Evolutionary conservation across 306 rosid genomes (phyloP).

Genomic region (Fragaria ananassa): DNA sequence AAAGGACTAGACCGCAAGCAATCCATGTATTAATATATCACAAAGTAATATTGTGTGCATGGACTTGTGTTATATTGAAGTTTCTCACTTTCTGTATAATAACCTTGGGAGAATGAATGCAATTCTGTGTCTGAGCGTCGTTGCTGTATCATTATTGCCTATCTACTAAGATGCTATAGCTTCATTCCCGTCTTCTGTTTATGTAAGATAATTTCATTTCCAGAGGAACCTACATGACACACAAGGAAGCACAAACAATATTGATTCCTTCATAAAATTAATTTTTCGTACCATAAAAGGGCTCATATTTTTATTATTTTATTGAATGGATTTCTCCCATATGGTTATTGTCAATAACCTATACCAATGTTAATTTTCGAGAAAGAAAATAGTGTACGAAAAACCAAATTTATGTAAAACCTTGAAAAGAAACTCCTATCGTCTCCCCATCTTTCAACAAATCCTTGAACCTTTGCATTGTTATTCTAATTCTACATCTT

Average conservation of each 20-base stretch:
- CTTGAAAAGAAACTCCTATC: no score
- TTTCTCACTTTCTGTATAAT: constrained; percentile 10
- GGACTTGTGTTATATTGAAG: not conserved
- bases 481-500: no score
- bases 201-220: not conserved
- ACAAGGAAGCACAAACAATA: not conserved
- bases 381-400: no score
- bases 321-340: no score
- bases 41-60: constrained; percentile 5
- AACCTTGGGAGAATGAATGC: constrained; percentile 9
- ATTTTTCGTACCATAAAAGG: not conserved
- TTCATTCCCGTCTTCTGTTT: not conserved
- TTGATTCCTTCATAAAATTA: not conserved
- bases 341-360: no score
- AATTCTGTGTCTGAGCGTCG: not conserved
- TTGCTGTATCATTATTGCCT: not conserved
- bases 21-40: constrained; percentile 5
- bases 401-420: no score
- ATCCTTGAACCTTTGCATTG: no score
- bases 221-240: not conserved
- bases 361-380: no score
- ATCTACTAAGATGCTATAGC: not conserved
- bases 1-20: constrained; percentile 19
- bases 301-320: not conserved
- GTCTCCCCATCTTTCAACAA: no score